These are phyloP conservation scores for Metrosideros polymorpha DNA, from an alignment of 441 rosid genomes.

Conservation along the genomic window DNA sequence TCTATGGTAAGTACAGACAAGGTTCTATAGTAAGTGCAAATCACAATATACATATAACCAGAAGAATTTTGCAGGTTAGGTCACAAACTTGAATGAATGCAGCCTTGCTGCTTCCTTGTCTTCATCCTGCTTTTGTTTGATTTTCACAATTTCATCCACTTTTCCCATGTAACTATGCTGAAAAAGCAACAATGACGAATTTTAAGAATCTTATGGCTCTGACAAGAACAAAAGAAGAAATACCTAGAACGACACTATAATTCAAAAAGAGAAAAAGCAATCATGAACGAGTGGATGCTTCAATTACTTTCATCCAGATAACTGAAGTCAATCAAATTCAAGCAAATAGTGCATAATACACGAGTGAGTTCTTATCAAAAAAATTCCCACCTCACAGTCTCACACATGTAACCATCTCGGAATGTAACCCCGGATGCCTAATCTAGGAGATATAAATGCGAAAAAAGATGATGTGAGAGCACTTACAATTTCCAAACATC, in stretches of 20 bases:
- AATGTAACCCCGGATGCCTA: background rate
- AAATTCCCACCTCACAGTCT: background rate
- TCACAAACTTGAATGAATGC: constrained; percentile 57
- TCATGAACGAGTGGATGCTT: background rate
- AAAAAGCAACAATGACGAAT: constrained; percentile 4
- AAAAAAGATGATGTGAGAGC: background rate
- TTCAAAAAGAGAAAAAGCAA: background rate
- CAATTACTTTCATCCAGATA: background rate
- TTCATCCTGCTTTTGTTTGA: constrained; percentile 78
- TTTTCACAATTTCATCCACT: constrained; percentile 49
- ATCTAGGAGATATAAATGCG: background rate
- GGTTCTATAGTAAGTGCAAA: constrained; percentile 7
- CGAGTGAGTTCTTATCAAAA: background rate
- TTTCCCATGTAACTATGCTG: constrained; percentile 42
- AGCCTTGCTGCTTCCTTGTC: constrained; percentile 51
- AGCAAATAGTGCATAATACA: background rate
- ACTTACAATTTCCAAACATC: background rate
- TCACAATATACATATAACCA: background rate
- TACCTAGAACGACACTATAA: background rate
- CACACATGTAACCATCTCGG: background rate
- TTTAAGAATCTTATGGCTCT: background rate
- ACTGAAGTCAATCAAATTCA: background rate
- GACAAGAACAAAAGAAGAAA: background rate
- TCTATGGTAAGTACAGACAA: background rate
- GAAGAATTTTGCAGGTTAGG: background rate